Conservation (phyloP, 2,329 filamentous ascomycete species). For the Elsinoe ampelina region DNA sequence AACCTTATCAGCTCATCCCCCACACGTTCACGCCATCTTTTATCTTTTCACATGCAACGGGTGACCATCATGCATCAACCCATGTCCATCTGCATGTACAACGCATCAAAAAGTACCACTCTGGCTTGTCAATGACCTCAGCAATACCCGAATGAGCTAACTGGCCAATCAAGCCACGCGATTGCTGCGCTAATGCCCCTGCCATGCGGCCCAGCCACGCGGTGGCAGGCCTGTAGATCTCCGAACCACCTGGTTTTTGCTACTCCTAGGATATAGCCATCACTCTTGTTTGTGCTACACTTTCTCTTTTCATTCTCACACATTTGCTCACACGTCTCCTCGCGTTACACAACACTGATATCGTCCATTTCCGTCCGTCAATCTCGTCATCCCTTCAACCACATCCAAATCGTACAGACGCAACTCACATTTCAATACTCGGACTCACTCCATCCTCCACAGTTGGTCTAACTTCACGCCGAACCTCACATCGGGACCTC, state of each 20-base stretch:
- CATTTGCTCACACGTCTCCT: not conserved
- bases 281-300: not conserved
- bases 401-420: not conserved
- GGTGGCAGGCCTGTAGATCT: slow-evolving; percentile 7
- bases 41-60: slow-evolving; percentile 2
- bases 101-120: not conserved
- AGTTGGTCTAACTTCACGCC: not conserved
- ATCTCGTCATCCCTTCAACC: not conserved
- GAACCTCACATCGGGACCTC: not conserved
- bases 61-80: not conserved
- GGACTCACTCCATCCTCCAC: not conserved
- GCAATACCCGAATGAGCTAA: not conserved
- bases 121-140: not conserved
- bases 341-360: not conserved
- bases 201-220: slow-evolving; percentile 1
- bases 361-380: not conserved
- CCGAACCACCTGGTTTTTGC: not conserved
- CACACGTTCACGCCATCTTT: not conserved
- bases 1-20: not conserved
- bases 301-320: not conserved
- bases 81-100: not conserved
- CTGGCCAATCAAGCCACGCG: not conserved
- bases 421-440: not conserved
- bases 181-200: not conserved
- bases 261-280: not conserved